Percentiles rank a stretch among this genome's conserved stretches.
Conservation (phyloP, 2,329 filamentous ascomycete genomes). For the Canariomyces notabilis region DNA sequence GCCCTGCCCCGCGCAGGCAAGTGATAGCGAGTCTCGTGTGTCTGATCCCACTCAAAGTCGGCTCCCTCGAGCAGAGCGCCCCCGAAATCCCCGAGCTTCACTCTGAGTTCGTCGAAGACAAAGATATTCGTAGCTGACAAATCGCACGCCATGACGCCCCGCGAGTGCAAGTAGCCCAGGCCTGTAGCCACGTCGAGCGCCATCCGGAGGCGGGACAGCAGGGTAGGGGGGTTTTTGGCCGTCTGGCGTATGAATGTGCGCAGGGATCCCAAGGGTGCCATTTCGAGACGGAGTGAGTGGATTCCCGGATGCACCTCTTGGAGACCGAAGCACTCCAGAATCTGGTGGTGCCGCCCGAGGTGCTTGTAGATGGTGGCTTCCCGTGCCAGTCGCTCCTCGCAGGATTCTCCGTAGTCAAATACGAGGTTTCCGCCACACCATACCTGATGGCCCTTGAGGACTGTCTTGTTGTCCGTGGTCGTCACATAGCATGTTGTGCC, state of each 20-base stretch:
- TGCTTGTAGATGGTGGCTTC: constrained; percentile 2
- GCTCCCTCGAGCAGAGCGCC: not conserved
- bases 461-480: constrained; percentile 4
- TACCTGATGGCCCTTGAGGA: constrained; percentile 8
- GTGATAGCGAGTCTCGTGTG: constrained; percentile 4
- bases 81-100: constrained; percentile 9
- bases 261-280: not conserved
- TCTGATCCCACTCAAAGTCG: not conserved
- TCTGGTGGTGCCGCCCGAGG: constrained; percentile 4
- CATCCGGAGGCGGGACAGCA: not conserved
- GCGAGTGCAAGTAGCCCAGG: not conserved
- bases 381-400: constrained; percentile 2
- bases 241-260: not conserved
- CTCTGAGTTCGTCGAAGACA: constrained; percentile 4
- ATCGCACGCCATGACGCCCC: constrained; percentile 1
- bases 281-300: constrained; percentile 3
- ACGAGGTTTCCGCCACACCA: not conserved
- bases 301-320: not conserved
- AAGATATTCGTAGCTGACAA: constrained; percentile 1
- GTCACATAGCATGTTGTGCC: not conserved
- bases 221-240: not conserved
- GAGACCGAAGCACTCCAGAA: constrained; percentile 5
- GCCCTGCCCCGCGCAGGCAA: constrained; percentile 1
- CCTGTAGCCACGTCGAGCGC: constrained; percentile 1
- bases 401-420: not conserved